Percentiles rank a stretch among this genome's conserved stretches.
Evolutionary conservation across 2,329 filamentous ascomycete genomes (phyloP).

Genomic region (Trichoderma sp.): DNA sequence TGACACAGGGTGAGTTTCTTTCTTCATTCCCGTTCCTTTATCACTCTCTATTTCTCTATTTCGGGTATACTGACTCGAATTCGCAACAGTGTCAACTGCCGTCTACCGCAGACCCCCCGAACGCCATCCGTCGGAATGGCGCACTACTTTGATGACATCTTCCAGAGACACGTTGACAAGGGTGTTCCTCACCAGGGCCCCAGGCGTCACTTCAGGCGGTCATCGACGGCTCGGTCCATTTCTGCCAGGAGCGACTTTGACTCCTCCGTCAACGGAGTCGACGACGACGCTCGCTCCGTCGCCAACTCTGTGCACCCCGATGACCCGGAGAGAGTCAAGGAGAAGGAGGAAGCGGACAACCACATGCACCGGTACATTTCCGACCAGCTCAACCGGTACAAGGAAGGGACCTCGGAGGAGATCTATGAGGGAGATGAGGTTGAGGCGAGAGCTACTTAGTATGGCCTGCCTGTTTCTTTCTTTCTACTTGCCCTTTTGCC

Average conservation of each 20-base stretch:
- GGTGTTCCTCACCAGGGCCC: conserved; percentile 42
- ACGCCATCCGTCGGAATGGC: conserved; percentile 81
- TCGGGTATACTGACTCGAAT: conserved; percentile 34
- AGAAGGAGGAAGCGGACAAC: conserved; percentile 60
- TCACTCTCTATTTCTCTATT: background rate
- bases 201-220: conserved; percentile 67
- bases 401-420: conserved; percentile 35
- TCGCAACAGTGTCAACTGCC: conserved; percentile 72
- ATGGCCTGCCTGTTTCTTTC: background rate
- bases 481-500: no score
- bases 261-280: conserved; percentile 50
- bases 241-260: conserved; percentile 80
- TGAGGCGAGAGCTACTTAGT: conserved; percentile 45
- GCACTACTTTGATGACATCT: conserved; percentile 94
- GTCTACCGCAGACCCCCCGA: conserved; percentile 88
- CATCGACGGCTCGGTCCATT: conserved; percentile 81
- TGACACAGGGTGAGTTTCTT: conserved; percentile 78
- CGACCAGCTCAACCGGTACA: conserved; percentile 76
- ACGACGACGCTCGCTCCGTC: conserved; percentile 43
- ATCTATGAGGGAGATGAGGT: conserved; percentile 48
- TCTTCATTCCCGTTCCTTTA: background rate
- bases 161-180: conserved; percentile 52
- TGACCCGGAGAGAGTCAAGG: conserved; percentile 49
- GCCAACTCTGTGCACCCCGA: conserved; percentile 41
- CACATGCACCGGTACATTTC: conserved; percentile 81